These are phyloP conservation scores for Actinomortierella wolfii DNA, from an alignment of 371 early-diverging fungal species.

Conservation along the genomic window DNA sequence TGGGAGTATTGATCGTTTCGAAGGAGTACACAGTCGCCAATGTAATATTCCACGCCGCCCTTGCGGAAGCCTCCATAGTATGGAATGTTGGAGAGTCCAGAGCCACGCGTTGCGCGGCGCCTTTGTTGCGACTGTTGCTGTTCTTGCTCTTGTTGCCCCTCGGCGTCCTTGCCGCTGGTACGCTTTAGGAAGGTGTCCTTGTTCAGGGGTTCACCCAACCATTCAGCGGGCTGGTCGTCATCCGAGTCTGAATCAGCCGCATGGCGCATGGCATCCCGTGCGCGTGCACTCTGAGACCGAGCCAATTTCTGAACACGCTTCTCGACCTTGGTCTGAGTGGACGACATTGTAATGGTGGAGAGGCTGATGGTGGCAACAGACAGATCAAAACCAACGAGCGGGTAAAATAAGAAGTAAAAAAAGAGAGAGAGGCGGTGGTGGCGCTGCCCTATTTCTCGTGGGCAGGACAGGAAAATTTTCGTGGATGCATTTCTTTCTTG, in stretches of 20 bases:
- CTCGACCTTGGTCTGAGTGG: no score
- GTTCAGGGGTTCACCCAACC: constrained; percentile 42
- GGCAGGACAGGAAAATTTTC: no score
- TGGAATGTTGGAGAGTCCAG: constrained; percentile 38
- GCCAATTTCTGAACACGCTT: no score
- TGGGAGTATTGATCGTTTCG: constrained; percentile 29
- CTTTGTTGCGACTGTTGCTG: background rate
- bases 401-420: no score
- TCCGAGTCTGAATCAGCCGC: constrained; percentile 30
- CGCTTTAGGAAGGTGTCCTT: constrained; percentile 23
- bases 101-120: constrained; percentile 40
- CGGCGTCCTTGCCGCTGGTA: background rate
- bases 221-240: constrained; percentile 15
- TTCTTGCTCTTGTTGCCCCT: background rate
- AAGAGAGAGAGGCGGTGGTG: no score
- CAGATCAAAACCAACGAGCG: no score
- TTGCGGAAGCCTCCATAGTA: constrained; percentile 27
- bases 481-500: no score
- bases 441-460: no score
- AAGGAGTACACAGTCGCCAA: constrained; percentile 43
- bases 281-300: no score
- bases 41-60: constrained; percentile 11
- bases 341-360: no score
- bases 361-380: no score
- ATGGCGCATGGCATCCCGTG: no score